Evolutionary conservation across 73 alveolate genomes (phyloP), one percentile per base, ranked within the genome.

Genomic region (Durusdinium trenchii): DNA sequence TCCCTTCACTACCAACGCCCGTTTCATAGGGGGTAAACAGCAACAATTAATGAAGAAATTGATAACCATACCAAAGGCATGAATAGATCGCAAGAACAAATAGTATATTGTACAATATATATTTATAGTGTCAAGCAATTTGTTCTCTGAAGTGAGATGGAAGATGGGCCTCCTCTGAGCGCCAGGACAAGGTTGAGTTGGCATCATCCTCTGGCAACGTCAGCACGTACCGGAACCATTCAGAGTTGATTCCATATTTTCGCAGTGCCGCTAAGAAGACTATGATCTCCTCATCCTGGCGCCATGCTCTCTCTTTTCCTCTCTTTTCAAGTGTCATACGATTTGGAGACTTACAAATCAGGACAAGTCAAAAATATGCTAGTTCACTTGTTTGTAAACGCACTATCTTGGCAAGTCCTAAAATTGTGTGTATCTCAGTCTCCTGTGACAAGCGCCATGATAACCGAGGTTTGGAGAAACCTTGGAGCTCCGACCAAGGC

Each of bases 231-330:
- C 64, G 95, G 48, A 61, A 86, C 96, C 96, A 89, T 71, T 89
- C 96, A 30, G 86, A 62, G 69, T 89, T 62, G 85, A 89, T 36
- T 40, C 96, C 96, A 30, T 61, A 51, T 4, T 46, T 89, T 51
- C 96, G 69, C 50, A 89, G 85, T 30, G 96, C 96, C 6, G 96
- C 96, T 38, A 89, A 86, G 69, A 89, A 89, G 26, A 89, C 86
- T 40, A 89, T 89, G 69, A 89, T 61, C 69, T 89, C 96, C 26
- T 89, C 96, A 71, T 89, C 96, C 95, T 86, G 83, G 23, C 69
- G 18, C 40, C 10, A 18, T 6, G 14, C 52, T 42, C 9, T 75
- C 9, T 0, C 54, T 12, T 18, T 36, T 50, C 57, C 16, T 75
- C 16, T 64, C 42, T 16, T 9, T 38, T 64, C 38, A 10, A 16